phyloP scores from a whole-genome alignment of 225 moss, liverwort and hornwort species.

The Pseudisothecium myosuroides region DNA sequence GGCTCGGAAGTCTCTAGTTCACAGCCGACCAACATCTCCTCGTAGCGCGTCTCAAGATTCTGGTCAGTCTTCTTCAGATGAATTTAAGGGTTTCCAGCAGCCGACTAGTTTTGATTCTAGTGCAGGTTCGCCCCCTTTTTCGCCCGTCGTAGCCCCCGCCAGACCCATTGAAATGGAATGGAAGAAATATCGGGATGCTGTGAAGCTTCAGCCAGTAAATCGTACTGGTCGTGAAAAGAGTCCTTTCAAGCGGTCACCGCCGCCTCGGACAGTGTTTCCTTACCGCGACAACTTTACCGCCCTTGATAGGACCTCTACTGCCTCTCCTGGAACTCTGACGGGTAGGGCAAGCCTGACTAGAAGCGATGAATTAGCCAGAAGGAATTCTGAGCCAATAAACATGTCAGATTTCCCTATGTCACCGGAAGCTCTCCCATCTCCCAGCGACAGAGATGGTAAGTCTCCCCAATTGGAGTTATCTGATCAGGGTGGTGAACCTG shows the following conservation, averaged over 20 bases:
- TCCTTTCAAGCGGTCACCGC: conserved; percentile 5
- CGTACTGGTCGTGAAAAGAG: background rate
- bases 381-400: conserved; percentile 28
- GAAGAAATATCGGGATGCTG: background rate
- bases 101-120: conserved; percentile 15
- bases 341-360: background rate
- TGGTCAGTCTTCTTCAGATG: conserved; percentile 32
- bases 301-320: background rate
- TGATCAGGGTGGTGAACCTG: background rate
- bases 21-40: conserved; percentile 39
- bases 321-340: background rate
- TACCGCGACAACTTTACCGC: background rate
- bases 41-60: conserved; percentile 5
- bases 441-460: background rate
- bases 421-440: background rate
- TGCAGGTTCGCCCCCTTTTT: conserved; percentile 26
- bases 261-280: conserved; percentile 20
- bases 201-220: conserved; percentile 2
- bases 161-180: conserved; percentile 18
- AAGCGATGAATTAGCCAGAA: conserved; percentile 5
- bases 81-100: conserved; percentile 27
- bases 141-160: background rate
- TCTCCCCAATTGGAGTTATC: background rate
- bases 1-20: conserved; percentile 21
- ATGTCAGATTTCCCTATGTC: background rate